Percentiles rank a stretch among this genome's conserved stretches.
phyloP scores from a whole-genome alignment of 176 grass and related monocot genomes.

The Tillandsia fasciculata region DNA sequence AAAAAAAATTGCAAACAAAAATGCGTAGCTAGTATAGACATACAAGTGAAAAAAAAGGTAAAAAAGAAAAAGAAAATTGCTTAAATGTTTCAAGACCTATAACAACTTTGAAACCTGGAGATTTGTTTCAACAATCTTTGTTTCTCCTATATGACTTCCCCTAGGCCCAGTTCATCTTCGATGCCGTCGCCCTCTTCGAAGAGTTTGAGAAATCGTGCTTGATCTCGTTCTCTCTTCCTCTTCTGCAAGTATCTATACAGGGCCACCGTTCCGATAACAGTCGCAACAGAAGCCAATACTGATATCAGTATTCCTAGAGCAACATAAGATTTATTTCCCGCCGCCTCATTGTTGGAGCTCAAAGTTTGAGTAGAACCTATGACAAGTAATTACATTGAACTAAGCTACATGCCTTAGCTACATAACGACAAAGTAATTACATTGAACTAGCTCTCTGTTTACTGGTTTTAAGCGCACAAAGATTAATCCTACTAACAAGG shows the following conservation, averaged over 20 bases:
- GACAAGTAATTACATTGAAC: not conserved
- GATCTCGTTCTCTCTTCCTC: slow-evolving; percentile 71
- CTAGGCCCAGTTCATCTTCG: slow-evolving; percentile 80
- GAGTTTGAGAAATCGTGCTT: slow-evolving; percentile 75
- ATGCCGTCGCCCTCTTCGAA: slow-evolving; percentile 86
- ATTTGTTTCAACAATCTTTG: not conserved
- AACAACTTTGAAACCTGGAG: not conserved
- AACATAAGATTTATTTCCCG: not conserved
- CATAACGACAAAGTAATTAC: too few relatives aligned
- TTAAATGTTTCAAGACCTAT: not conserved
- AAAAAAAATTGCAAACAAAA: too few relatives aligned
- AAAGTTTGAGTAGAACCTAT: not conserved
- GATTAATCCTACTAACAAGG: too few relatives aligned
- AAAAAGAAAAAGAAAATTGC: too few relatives aligned
- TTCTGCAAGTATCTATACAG: slow-evolving; percentile 77
- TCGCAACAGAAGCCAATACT: slow-evolving; percentile 42
- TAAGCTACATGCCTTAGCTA: too few relatives aligned
- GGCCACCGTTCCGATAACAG: slow-evolving; percentile 27
- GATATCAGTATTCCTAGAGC: slow-evolving; percentile 35
- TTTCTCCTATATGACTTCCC: slow-evolving; percentile 38
- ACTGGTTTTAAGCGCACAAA: too few relatives aligned
- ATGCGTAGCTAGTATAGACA: too few relatives aligned
- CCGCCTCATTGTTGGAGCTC: not conserved
- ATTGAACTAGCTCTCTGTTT: too few relatives aligned
- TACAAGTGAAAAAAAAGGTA: too few relatives aligned